Evolutionary conservation across 2,329 filamentous ascomycete species (phyloP), one percentile per base, ranked within the genome.

Genomic region (Colletotrichum liriopes): DNA sequence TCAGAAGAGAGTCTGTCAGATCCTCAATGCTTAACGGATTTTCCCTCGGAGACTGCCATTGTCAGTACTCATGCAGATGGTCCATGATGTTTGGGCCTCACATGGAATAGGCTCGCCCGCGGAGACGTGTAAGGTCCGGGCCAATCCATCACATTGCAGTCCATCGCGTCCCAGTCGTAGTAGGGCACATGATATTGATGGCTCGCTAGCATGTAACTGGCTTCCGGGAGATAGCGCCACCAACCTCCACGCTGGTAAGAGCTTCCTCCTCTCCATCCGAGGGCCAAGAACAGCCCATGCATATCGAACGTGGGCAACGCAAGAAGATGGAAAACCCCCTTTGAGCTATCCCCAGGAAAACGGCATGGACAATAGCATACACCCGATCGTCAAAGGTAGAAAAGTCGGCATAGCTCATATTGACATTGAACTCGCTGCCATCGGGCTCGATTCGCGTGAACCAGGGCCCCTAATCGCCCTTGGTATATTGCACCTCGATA

Each of bases 221-320:
- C 35, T 37, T 37, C 8, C 35, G 35, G 35, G 8, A 9, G 35
- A 37, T 11, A 8, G 35, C 11, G 8, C 35, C 35, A 37, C 5
- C 7, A 37, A 37, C 35, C 35, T 37, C 35, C 35, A 37, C 8
- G 11, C 5, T 37, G 5, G 35, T 37, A 37, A 37, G 8, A 37
- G 6, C 5, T 37, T 9, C 35, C 35, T 37, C 8, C 8, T 37
- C 35, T 37, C 35, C 35, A 37, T 9, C 35, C 2, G 8, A 61
- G 29, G 0, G 54, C 45, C 45, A n/a, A 43, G 26, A 67, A 61
- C 12, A 67, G 35, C 4, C 65, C 65, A 12, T 55, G 35, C 45
- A 52, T 20, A 4, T 67, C 55, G 39, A 0, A 67, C 23, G 20
- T 67, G 16, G 11, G 65, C 26, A 7, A 26, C 11, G 3, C 29